Conservation (phyloP, 2,329 filamentous ascomycete species). For the Phaeophleospora eucalypticola region DNA sequence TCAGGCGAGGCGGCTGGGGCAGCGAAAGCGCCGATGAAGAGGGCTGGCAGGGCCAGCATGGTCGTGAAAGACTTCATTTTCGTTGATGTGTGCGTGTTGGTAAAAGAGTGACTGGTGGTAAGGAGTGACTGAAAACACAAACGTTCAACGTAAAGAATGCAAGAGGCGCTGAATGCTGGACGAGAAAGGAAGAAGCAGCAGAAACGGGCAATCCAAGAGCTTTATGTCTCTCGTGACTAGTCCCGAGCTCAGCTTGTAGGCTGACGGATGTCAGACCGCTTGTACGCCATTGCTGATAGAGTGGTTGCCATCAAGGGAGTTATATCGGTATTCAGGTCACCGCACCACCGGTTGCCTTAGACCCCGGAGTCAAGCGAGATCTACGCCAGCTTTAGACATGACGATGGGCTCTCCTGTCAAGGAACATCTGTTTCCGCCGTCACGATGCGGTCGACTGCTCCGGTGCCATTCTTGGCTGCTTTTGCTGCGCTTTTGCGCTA, state of each 20-base stretch:
- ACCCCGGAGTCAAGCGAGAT: neutral
- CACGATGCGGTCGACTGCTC: neutral
- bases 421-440: neutral
- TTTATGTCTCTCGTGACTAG: neutral
- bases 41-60: constrained; percentile 17
- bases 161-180: neutral
- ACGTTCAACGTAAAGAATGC: neutral
- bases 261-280: neutral
- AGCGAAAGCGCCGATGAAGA: constrained; percentile 14
- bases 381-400: neutral
- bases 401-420: neutral
- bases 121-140: neutral
- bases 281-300: neutral
- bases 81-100: constrained; percentile 9
- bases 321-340: neutral
- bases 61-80: constrained; percentile 21
- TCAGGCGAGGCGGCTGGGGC: constrained; percentile 12
- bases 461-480: neutral
- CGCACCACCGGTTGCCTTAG: neutral
- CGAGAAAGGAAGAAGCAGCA: neutral
- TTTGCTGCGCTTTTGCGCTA: neutral
- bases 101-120: constrained; percentile 12
- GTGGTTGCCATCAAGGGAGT: neutral
- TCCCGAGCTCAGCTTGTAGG: neutral
- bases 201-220: neutral